Evolutionary conservation across 306 rosid species (phyloP), one percentile per base, ranked within the genome.

Genomic region (Casuarina glauca): DNA sequence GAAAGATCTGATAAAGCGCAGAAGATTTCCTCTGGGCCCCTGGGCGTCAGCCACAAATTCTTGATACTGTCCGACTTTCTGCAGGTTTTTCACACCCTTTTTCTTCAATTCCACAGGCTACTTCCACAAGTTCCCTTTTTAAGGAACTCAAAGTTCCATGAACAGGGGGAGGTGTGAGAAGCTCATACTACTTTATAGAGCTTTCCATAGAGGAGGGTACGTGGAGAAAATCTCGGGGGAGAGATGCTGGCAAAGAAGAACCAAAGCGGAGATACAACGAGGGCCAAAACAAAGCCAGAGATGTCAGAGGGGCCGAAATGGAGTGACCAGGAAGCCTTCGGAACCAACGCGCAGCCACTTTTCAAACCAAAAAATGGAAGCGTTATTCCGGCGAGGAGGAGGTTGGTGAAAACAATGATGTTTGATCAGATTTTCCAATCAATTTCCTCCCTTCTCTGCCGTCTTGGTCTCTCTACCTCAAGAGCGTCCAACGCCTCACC

Each of bases 351-450:
- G 5, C 5, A 41, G 8, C 20, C 41, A 9, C 6, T 6, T 32
- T 62, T 50, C 73, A 64, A 43, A 38, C 73, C 67, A 54, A 72
- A 73, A 17, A 45, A 6, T 16, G 69, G 78, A 46, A 78, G 81
- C 46, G 70, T 78, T 13, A 42, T 78, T 78, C 81, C 81, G 36
- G 3, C 81, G 43, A 69, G 3, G 50, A 78, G 69, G 73, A 67
- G 4, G 64, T 38, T 35, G 5, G 81, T 80, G 63, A 80, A 80
- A 45, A 70, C 44, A 20, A 74, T 74, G 79, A 80, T 74, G 52
- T 43, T 66, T 19, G 74, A 79, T 8, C 55, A 4, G 6, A 7
- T 41, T 41, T 48, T 7, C 46, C 70, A 7, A 16, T 66, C 50
- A 39, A 42, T 66, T 66, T 26, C 6, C 49, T 15, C 20, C 17